Base-by-base conservation (phyloP, 331 rosid genomes). In the Telfairia occidentalis region DNA sequence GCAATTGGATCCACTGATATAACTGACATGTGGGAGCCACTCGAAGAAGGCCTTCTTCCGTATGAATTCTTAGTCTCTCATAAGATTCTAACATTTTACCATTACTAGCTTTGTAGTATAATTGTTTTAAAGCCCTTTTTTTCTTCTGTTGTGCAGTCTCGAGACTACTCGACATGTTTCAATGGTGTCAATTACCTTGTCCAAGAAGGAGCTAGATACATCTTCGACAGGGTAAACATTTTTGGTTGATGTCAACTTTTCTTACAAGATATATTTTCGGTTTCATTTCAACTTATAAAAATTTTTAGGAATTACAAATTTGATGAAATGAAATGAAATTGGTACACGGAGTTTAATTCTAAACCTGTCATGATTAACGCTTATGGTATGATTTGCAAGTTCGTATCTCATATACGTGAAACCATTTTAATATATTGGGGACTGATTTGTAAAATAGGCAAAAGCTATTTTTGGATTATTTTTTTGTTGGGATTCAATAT, bases 31-130 rank as follows among this genome's bases (percentile, higher is more conserved):
- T 93, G 97, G 92, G 97, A 93, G 79, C 98, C 98, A 3, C 86
- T 90, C 3, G 98, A 93, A 86, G 96, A 93, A 82, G 97, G 98
- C 90, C 87, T 93, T 79, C 90, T 86, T 77, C 92, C 96, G 98
- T 93, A 88, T 60, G 93, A 29, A 61, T 65, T 42, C 26, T 71
- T 70, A 2, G 73, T 63, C 48, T 78, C 79, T 55, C 61, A 77
- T 65, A 30, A 38, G 18, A 55, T 67, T 77, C 13, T 55, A 21
- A 50, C 8, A 12, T 18, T 59, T 29, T 26, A 24, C 40, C 10
- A 37, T 38, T 7, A 13, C 49, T 40, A 32, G 48, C 43, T 57
- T 24, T 7, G 60, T 35, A 34, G 40, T 32, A 7, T 71, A 45
- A 42, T 23, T 65, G 61, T 38, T 49, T 28, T 29, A 43, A 43